A percentile compares a stretch with the other conserved stretches of the same genome.
Evolutionary conservation across 1,139 yeast species (phyloP).

Genomic region (Hemisphaericaspora xylanilytica): DNA sequence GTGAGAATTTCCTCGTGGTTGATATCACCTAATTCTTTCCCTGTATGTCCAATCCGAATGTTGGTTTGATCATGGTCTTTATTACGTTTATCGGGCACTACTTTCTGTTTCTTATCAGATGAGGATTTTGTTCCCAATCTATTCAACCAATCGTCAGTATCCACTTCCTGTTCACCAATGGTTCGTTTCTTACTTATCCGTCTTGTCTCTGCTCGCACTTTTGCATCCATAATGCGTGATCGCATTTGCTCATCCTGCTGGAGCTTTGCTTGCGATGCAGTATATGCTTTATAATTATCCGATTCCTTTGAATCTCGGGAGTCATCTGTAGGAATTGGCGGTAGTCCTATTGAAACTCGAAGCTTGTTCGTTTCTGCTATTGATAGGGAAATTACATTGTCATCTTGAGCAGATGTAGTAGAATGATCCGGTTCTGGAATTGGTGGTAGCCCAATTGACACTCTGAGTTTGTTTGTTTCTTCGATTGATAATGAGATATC

Average conservation of each 20-base stretch:
- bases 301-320: not conserved
- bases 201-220: not conserved
- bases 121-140: not conserved
- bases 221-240: not conserved
- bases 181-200: not conserved
- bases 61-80: too few species aligned
- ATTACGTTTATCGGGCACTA: too few species aligned
- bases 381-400: slow-evolving; percentile 26
- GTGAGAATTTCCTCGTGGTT: slow-evolving; percentile 58
- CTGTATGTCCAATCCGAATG: slow-evolving; percentile 44
- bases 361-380: slow-evolving; percentile 40
- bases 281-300: not conserved
- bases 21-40: slow-evolving; percentile 37
- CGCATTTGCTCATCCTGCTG: not conserved
- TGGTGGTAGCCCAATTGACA: slow-evolving; percentile 29
- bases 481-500: slow-evolving; percentile 35
- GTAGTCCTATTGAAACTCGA: slow-evolving; percentile 30
- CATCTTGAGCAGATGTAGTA: not conserved
- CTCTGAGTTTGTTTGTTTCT: slow-evolving; percentile 39
- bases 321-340: slow-evolving; percentile 23
- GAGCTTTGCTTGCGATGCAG: too few species aligned
- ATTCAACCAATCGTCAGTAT: not conserved
- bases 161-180: not conserved
- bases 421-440: too few species aligned
- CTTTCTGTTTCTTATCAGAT: too few species aligned